These are phyloP conservation scores for Cutaneotrichosporon cyanovorans DNA, from an alignment of 1,284 basidiomycete species.

Conservation along the genomic window DNA sequence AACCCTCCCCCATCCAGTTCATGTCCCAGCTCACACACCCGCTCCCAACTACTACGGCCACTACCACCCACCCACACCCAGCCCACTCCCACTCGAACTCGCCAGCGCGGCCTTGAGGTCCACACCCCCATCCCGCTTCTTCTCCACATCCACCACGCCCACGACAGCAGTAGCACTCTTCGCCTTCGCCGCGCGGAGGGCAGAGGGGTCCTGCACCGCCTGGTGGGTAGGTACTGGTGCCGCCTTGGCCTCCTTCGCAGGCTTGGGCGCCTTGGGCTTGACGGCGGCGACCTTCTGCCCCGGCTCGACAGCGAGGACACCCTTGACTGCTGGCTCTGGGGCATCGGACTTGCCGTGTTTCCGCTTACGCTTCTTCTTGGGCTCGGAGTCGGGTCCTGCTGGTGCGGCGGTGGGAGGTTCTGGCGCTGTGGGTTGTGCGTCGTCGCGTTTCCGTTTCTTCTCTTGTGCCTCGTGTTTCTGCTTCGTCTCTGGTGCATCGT, in stretches of 20 bases:
- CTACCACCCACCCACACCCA: slow-evolving; percentile 10
- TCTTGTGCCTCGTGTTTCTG: not conserved
- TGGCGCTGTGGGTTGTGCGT: not conserved
- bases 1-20: too few relatives aligned
- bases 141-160: slow-evolving; percentile 22
- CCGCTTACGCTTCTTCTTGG: slow-evolving; percentile 18
- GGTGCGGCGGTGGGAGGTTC: not conserved
- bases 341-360: slow-evolving; percentile 6
- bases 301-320: not conserved
- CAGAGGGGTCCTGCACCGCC: slow-evolving; percentile 6
- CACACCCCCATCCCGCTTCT: slow-evolving; percentile 10
- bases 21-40: too few relatives aligned
- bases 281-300: not conserved
- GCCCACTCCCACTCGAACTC: not conserved
- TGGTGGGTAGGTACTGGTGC: slow-evolving; percentile 2
- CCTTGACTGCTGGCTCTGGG: not conserved
- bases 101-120: slow-evolving; percentile 21
- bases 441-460: slow-evolving; percentile 5
- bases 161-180: slow-evolving; percentile 23
- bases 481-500: not conserved
- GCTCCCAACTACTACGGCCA: too few relatives aligned
- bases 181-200: slow-evolving; percentile 8
- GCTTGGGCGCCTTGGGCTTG: not conserved
- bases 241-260: not conserved
- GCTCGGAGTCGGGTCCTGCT: not conserved